These are phyloP conservation scores for Aegilops bicornis DNA, from an alignment of 176 grass and related monocot species.

Conservation along the genomic window DNA sequence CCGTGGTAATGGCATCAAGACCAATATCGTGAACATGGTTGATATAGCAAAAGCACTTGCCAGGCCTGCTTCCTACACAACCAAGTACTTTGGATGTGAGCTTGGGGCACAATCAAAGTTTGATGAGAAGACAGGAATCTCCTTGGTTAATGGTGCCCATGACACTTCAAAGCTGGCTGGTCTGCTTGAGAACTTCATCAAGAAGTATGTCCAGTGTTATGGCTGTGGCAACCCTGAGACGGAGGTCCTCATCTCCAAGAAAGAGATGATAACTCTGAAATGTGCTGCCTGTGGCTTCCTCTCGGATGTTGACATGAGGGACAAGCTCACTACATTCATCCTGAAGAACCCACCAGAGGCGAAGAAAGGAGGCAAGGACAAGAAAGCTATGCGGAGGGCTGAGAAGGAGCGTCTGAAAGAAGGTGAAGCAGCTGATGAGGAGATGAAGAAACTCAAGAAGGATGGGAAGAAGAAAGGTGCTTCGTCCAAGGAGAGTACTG, in stretches of 20 bases:
- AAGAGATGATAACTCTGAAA: slow-evolving; percentile 73
- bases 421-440: slow-evolving; percentile 92
- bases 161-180: slow-evolving; percentile 84
- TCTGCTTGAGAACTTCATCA: slow-evolving; percentile 89
- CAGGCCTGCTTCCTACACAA: slow-evolving; percentile 74
- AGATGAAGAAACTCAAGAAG: slow-evolving; percentile 83
- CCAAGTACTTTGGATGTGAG: slow-evolving; percentile 81
- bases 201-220: slow-evolving; percentile 95
- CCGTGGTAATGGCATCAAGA: slow-evolving; percentile 78
- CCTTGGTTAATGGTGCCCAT: slow-evolving; percentile 82
- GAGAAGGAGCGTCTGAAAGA: slow-evolving; percentile 84
- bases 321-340: slow-evolving; percentile 83
- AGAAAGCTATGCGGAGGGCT: slow-evolving; percentile 84
- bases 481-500: slow-evolving; percentile 44
- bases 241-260: slow-evolving; percentile 71
- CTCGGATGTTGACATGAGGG: slow-evolving; percentile 90
- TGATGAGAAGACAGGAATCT: slow-evolving; percentile 67
- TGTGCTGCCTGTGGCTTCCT: slow-evolving; percentile 89
- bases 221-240: slow-evolving; percentile 93
- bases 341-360: slow-evolving; percentile 75
- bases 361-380: slow-evolving; percentile 83
- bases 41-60: slow-evolving; percentile 76
- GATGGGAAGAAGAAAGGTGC: slow-evolving; percentile 66
- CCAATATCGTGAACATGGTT: slow-evolving; percentile 87
- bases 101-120: slow-evolving; percentile 80